These are phyloP conservation scores for Trichoderma parareesei DNA, from an alignment of 495 filamentous ascomycete genomes.

Conservation along the genomic window DNA sequence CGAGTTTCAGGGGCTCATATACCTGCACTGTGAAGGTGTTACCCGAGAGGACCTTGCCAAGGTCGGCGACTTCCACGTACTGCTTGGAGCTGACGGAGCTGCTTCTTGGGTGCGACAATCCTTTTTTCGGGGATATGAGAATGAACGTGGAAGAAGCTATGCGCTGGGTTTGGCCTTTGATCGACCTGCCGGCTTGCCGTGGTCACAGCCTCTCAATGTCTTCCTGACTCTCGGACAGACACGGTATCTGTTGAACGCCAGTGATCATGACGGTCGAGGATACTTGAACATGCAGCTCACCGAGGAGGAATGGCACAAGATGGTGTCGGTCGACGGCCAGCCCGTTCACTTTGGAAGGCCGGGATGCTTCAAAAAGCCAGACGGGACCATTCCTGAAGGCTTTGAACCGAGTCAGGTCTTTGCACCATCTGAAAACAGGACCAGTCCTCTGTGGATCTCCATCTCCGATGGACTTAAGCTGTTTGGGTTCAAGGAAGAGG, in stretches of 20 bases:
- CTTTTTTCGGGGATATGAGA: conserved; percentile 33
- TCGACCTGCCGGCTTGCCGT: conserved; percentile 27
- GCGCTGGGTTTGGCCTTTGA: conserved; percentile 31
- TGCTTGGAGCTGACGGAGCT: conserved; percentile 31
- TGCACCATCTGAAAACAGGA: conserved; percentile 24
- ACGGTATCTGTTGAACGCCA: conserved; percentile 31
- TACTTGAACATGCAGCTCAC: conserved; percentile 36
- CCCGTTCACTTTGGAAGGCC: conserved; percentile 31
- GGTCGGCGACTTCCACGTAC: conserved; percentile 30
- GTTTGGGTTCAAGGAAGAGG: conserved; percentile 31
- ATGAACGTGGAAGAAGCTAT: conserved; percentile 29
- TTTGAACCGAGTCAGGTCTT: conserved; percentile 26
- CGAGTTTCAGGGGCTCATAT: conserved; percentile 25
- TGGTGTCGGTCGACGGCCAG: conserved; percentile 27
- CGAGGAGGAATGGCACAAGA: conserved; percentile 33
- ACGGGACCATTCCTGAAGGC: conserved; percentile 26
- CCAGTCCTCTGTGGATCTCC: conserved; percentile 26
- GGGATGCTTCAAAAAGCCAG: conserved; percentile 20
- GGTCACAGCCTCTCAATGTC: conserved; percentile 33
- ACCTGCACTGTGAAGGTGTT: conserved; percentile 28
- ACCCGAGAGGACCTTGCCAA: conserved; percentile 25
- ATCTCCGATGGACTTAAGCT: conserved; percentile 33
- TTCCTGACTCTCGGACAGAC: conserved; percentile 33
- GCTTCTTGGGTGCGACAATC: conserved; percentile 27
- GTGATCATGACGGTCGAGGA: conserved; percentile 28